A percentile compares a stretch with the other conserved stretches of the same genome.
Evolutionary conservation across 2,329 filamentous ascomycete genomes (phyloP).

Genomic region (Elsinoe necatrix): DNA sequence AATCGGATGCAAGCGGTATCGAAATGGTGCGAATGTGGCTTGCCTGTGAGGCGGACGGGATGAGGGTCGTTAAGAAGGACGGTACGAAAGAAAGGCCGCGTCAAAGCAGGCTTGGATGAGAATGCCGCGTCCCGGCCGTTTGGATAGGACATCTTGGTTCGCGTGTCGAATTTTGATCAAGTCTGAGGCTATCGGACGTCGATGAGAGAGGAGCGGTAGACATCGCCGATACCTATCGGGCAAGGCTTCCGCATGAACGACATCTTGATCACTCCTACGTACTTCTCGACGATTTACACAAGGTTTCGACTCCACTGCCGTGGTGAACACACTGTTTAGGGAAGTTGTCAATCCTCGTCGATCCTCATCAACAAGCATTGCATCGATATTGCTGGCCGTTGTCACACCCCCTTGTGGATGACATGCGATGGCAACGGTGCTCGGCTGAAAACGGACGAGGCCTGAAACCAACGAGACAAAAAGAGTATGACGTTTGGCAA

Average conservation of each 20-base stretch:
- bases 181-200: conserved; percentile 10
- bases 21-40: not conserved
- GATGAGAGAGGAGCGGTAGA: not conserved
- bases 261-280: conserved; percentile 7
- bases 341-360: not conserved
- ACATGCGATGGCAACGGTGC: not conserved
- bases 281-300: conserved; percentile 4
- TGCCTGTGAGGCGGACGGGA: not conserved
- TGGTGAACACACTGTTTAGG: not conserved
- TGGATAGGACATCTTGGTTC: conserved; percentile 11
- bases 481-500: not conserved
- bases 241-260: conserved; percentile 1
- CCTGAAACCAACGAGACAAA: not conserved
- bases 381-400: not conserved
- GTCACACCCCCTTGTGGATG: not conserved
- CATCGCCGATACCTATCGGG: conserved; percentile 8
- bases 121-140: conserved; percentile 8
- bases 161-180: not conserved
- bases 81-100: conserved; percentile 1
- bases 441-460: not conserved
- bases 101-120: not conserved
- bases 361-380: not conserved
- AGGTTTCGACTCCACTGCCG: not conserved
- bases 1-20: not conserved
- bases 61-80: conserved; percentile 3